Evolutionary conservation across 2,329 filamentous ascomycete genomes (phyloP).

Genomic region (Fusarium nygamai): DNA sequence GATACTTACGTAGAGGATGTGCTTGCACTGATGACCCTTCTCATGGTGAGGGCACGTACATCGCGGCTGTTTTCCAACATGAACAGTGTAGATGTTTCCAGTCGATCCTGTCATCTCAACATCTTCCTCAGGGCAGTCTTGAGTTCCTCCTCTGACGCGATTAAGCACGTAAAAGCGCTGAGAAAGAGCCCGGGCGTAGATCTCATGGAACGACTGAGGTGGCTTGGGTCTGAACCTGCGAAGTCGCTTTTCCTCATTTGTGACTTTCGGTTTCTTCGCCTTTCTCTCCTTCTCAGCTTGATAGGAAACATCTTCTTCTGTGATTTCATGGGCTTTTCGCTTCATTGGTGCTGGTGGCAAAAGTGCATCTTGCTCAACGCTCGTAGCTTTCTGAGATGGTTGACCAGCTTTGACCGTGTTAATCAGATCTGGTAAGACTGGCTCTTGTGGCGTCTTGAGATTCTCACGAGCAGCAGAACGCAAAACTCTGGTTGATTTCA

Average conservation of each 20-base stretch:
- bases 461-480: neutral
- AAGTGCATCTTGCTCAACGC: neutral
- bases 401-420: constrained; percentile 3
- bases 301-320: neutral
- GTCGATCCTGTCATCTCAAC: constrained; percentile 71
- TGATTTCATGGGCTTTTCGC: constrained; percentile 14
- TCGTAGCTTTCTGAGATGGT: constrained; percentile 5
- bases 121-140: constrained; percentile 58
- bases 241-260: constrained; percentile 48
- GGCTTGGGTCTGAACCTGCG: constrained; percentile 48
- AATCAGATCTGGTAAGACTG: neutral
- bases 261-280: constrained; percentile 14
- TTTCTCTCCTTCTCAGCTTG: constrained; percentile 10
- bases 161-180: constrained; percentile 60
- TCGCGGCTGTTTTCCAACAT: constrained; percentile 59
- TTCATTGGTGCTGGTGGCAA: constrained; percentile 24
- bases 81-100: constrained; percentile 71
- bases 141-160: constrained; percentile 49
- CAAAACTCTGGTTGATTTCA: neutral
- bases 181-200: constrained; percentile 53
- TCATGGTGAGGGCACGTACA: constrained; percentile 67
- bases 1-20: constrained; percentile 65
- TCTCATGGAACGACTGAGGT: constrained; percentile 48
- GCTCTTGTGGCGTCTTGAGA: constrained; percentile 1
- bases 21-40: constrained; percentile 71